Evolutionary conservation across 176 grass and related monocot genomes (phyloP).

Genomic region (Tillandsia fasciculata): DNA sequence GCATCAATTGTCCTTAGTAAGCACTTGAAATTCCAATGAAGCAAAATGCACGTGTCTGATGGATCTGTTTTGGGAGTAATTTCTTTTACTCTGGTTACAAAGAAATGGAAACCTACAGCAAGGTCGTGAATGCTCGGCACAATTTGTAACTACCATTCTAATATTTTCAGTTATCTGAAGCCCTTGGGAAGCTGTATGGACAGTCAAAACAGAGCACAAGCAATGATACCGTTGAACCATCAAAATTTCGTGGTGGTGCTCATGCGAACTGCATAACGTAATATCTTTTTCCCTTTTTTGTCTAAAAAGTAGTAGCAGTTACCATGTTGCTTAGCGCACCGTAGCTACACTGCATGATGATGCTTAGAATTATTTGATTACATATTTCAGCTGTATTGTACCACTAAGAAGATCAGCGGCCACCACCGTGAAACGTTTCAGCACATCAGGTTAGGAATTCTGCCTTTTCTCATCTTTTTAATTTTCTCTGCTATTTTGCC

Average conservation of each 20-base stretch:
- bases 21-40: too few species aligned
- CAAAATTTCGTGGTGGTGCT: constrained; percentile 64
- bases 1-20: too few species aligned
- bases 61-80: neutral
- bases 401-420: constrained; percentile 45
- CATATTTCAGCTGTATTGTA: constrained; percentile 57
- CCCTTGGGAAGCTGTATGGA: constrained; percentile 88
- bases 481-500: constrained; percentile 5
- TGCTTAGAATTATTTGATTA: neutral
- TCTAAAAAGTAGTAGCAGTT: neutral
- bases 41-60: too few species aligned
- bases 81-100: neutral
- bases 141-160: neutral
- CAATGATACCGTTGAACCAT: constrained; percentile 59
- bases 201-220: constrained; percentile 71
- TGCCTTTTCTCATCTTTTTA: neutral
- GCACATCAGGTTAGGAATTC: constrained; percentile 74
- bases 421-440: constrained; percentile 46
- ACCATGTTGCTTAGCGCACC: neutral
- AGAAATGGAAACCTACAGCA: neutral
- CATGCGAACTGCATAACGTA: constrained; percentile 99
- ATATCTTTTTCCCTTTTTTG: constrained; percentile 3
- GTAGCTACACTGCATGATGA: neutral
- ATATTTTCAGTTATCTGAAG: constrained; percentile 85
- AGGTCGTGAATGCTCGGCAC: too few species aligned